Evolutionary conservation across 129 eudicot species (phyloP).

Genomic region (Smallanthus sonchifolius): DNA sequence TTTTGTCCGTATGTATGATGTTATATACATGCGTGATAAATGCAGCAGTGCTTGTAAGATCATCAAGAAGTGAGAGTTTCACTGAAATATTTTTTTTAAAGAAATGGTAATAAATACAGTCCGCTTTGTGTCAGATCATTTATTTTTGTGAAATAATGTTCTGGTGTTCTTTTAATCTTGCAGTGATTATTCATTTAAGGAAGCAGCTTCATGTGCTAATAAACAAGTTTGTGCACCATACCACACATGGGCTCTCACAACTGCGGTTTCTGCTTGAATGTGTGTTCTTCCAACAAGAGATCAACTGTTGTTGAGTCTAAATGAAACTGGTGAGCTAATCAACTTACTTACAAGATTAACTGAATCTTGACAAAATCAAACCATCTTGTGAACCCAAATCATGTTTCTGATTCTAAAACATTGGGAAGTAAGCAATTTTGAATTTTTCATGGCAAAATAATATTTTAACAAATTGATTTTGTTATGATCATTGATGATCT

Average conservation of each 20-base stretch:
- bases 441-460: background rate
- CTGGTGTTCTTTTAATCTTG: constrained; percentile 12
- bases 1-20: no score
- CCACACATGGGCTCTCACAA: constrained; percentile 94
- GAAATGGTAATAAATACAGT: no score
- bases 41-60: no score
- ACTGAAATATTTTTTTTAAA: no score
- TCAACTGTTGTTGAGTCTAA: constrained; percentile 66
- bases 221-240: constrained; percentile 83
- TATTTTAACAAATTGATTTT: background rate
- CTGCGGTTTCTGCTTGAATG: constrained; percentile 97
- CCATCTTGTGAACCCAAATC: background rate
- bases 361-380: background rate
- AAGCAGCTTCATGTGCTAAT: constrained; percentile 83
- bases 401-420: background rate
- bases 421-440: background rate
- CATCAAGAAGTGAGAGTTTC: no score
- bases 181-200: constrained; percentile 64
- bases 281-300: constrained; percentile 89
- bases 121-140: background rate
- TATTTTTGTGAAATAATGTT: background rate
- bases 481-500: background rate
- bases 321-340: constrained; percentile 63
- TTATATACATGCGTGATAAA: no score
- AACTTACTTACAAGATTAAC: background rate